These are phyloP conservation scores for Cladosporium sp. DNA, from an alignment of 2,329 filamentous ascomycete species.

Conservation along the genomic window DNA sequence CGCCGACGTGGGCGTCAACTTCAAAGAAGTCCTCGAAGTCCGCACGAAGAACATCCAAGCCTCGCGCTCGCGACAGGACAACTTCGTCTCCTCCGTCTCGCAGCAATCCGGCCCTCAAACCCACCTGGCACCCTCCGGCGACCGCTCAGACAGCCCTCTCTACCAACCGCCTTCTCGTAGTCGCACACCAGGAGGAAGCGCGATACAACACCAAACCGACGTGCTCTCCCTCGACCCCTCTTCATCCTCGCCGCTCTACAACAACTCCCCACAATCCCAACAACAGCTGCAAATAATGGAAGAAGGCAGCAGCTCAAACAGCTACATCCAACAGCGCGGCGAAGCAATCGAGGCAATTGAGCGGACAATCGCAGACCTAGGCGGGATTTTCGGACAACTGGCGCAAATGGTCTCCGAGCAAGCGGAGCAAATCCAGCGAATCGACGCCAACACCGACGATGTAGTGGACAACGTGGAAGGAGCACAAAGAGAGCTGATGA, in stretches of 20 bases:
- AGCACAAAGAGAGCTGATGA: slow-evolving; percentile 88
- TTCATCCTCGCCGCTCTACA: slow-evolving; percentile 39
- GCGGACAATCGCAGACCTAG: slow-evolving; percentile 87
- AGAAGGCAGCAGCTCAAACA: slow-evolving; percentile 78
- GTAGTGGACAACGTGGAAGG: slow-evolving; percentile 98
- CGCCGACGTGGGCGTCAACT: slow-evolving; percentile 87
- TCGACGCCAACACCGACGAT: slow-evolving; percentile 95
- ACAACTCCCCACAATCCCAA: slow-evolving; percentile 61
- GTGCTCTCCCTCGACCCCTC: slow-evolving; percentile 77
- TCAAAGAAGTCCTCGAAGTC: slow-evolving; percentile 95
- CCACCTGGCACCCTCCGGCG: slow-evolving; percentile 28
- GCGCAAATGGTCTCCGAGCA: slow-evolving; percentile 97
- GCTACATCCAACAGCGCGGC: slow-evolving; percentile 87
- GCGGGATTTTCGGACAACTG: slow-evolving; percentile 87
- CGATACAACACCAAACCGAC: slow-evolving; percentile 47
- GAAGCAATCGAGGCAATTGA: slow-evolving; percentile 97
- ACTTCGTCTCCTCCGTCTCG: slow-evolving; percentile 89
- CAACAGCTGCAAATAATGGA: slow-evolving; percentile 86
- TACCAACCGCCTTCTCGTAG: slow-evolving; percentile 13
- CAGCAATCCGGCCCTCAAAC: slow-evolving; percentile 55
- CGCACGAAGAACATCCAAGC: slow-evolving; percentile 98
- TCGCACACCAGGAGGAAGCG: slow-evolving; percentile 14
- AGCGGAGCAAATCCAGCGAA: slow-evolving; percentile 94
- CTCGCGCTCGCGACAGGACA: slow-evolving; percentile 84
- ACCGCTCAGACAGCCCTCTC: slow-evolving; percentile 40